Percentiles rank a stretch among this genome's conserved stretches.
Conservation (phyloP, 768 basidiomycete species). For the Collybiopsis luxurians region DNA sequence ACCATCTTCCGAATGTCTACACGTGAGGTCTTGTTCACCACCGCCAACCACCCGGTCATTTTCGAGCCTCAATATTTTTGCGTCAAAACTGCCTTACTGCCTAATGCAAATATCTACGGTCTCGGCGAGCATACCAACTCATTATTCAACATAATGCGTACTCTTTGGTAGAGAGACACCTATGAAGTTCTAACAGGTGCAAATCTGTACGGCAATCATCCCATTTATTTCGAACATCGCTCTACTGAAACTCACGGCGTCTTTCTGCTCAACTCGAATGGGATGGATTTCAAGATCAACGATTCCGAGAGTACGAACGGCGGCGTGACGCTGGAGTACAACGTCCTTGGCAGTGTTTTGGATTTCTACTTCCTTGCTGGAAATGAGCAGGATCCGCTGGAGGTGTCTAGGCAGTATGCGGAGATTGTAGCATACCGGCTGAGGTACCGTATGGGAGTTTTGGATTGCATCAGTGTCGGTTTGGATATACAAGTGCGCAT, state of each 20-base stretch:
- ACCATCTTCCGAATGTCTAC: too few relatives aligned
- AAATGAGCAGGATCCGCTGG: constrained; percentile 67
- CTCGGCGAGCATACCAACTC: constrained; percentile 71
- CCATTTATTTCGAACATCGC: too few relatives aligned
- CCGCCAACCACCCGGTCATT: too few relatives aligned
- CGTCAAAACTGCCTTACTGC: constrained; percentile 61
- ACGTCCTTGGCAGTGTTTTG: constrained; percentile 72
- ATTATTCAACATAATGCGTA: constrained; percentile 49
- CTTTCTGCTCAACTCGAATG: constrained; percentile 67
- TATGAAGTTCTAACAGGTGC: constrained; percentile 54
- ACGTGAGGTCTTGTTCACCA: too few relatives aligned
- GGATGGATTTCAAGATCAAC: constrained; percentile 74
- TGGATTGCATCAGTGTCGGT: constrained; percentile 72
- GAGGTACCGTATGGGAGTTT: constrained; percentile 77
- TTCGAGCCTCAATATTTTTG: too few relatives aligned
- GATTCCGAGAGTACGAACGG: constrained; percentile 26
- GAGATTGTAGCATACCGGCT: constrained; percentile 59
- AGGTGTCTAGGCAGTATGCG: constrained; percentile 67
- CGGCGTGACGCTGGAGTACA: constrained; percentile 60
- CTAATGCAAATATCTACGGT: constrained; percentile 70
- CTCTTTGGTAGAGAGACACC: constrained; percentile 67
- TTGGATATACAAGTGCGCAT: constrained; percentile 48
- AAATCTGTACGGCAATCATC: constrained; percentile 69
- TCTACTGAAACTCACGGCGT: too few relatives aligned
- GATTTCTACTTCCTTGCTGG: too few relatives aligned